phyloP scores from a whole-genome alignment of 768 basidiomycete species.

The Tulasnella sp. region DNA sequence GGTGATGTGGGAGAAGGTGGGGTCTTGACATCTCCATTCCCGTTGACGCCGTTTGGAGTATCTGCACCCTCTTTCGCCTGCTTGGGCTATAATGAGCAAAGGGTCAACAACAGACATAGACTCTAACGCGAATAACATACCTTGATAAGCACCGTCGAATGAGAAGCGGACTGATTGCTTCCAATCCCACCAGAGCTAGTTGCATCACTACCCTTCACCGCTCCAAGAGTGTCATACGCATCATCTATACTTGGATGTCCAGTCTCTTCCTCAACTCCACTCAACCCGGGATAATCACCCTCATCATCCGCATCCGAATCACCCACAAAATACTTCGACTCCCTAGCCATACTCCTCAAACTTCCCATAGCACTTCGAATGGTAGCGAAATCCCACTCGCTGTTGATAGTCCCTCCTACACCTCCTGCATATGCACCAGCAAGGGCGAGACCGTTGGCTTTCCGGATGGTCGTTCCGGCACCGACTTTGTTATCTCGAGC shows the following conservation, averaged over 20 bases:
- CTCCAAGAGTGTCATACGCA: constrained; percentile 49
- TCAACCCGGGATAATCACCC: constrained; percentile 1
- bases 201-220: constrained; percentile 45
- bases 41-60: too few relatives aligned
- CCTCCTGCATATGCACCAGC: constrained; percentile 14
- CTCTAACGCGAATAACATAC: constrained; percentile 14
- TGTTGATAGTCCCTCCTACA: constrained; percentile 51
- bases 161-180: constrained; percentile 41
- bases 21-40: too few relatives aligned
- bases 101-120: background rate
- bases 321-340: constrained; percentile 27
- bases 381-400: constrained; percentile 95
- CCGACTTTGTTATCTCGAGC: constrained; percentile 15
- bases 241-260: constrained; percentile 19
- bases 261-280: constrained; percentile 1
- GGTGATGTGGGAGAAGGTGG: constrained; percentile 28
- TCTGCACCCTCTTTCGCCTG: background rate
- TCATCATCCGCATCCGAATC: constrained; percentile 29
- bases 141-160: constrained; percentile 59
- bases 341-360: constrained; percentile 49
- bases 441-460: constrained; percentile 17
- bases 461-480: constrained; percentile 6
- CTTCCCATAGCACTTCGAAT: constrained; percentile 43
- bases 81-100: too few relatives aligned
- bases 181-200: constrained; percentile 31